Percentiles rank a stretch among this genome's conserved stretches.
These are phyloP conservation scores for Xylaria sp. DNA, from an alignment of 2,329 filamentous ascomycete genomes.

Conservation along the genomic window DNA sequence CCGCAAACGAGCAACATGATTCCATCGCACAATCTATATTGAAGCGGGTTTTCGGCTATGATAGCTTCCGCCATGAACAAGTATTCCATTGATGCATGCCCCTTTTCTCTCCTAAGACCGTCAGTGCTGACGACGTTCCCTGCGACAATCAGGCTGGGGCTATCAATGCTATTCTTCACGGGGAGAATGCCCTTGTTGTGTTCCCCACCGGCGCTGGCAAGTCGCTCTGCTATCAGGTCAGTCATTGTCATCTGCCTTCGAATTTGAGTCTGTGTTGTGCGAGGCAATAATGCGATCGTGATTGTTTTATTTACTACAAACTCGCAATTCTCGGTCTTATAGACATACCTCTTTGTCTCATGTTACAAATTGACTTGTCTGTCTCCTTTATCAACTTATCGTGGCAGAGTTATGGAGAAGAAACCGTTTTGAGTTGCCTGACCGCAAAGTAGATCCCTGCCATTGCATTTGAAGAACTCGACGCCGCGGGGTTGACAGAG, in stretches of 20 bases:
- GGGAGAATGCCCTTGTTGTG: conserved; percentile 56
- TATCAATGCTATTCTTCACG: conserved; percentile 53
- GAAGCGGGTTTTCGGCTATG: conserved; percentile 54
- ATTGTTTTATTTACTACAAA: too few relatives aligned
- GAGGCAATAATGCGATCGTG: too few relatives aligned
- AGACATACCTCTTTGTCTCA: too few relatives aligned
- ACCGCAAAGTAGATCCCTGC: conserved; percentile 55
- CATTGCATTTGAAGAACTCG: conserved; percentile 59
- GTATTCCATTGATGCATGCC: conserved; percentile 21
- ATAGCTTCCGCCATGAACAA: conserved; percentile 59
- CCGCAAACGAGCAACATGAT: conserved; percentile 15
- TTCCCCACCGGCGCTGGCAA: conserved; percentile 64
- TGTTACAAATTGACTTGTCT: too few relatives aligned
- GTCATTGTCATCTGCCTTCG: background rate
- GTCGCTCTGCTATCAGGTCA: conserved; percentile 61
- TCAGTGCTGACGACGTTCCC: conserved; percentile 7
- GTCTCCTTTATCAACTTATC: background rate
- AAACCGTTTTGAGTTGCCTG: background rate
- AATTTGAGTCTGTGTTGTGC: background rate
- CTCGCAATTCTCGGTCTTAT: too few relatives aligned
- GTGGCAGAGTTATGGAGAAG: background rate
- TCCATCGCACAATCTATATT: conserved; percentile 47
- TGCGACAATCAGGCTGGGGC: conserved; percentile 48
- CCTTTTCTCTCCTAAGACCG: background rate
- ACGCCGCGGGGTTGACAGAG: conserved; percentile 43